Conservation (phyloP, 352 stramenopile genomes). For the Phytophthora aleatoria region DNA sequence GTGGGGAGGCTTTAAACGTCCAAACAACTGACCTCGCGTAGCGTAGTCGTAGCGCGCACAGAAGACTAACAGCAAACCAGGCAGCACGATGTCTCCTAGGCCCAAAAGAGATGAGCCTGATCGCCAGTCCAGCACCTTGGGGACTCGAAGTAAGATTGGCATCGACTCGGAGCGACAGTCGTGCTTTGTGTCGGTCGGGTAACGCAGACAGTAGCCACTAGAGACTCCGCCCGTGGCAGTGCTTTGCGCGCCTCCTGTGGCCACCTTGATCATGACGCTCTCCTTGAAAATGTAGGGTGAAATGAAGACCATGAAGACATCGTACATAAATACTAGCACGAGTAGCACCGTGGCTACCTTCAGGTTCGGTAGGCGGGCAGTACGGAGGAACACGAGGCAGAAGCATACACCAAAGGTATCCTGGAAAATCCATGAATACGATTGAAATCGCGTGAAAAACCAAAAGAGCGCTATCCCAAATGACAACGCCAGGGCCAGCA, state of each 20-base stretch:
- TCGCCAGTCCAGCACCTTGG: constrained; percentile 93
- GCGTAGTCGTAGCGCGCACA: constrained; percentile 94
- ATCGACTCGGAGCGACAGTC: constrained; percentile 84
- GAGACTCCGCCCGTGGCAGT: constrained; percentile 41
- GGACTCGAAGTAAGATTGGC: constrained; percentile 95
- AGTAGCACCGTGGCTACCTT: constrained; percentile 92
- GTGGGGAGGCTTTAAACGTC: constrained; percentile 52
- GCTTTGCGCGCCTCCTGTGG: constrained; percentile 80
- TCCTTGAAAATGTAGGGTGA: constrained; percentile 91
- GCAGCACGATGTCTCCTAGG: constrained; percentile 96
- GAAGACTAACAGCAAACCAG: constrained; percentile 95
- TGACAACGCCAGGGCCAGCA: constrained; percentile 78
- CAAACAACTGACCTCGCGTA: constrained; percentile 72
- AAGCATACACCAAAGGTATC: constrained; percentile 94
- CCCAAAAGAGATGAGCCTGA: constrained; percentile 93
- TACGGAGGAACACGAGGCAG: constrained; percentile 92
- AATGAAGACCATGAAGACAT: constrained; percentile 97
- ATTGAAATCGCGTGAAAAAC: constrained; percentile 79
- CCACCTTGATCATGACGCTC: constrained; percentile 95
- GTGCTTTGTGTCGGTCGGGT: constrained; percentile 65
- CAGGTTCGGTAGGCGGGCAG: constrained; percentile 92
- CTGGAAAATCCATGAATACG: constrained; percentile 92
- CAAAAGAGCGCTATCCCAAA: constrained; percentile 55
- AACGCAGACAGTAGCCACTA: constrained; percentile 72
- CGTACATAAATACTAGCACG: constrained; percentile 94